A percentile compares a stretch with the other conserved stretches of the same genome.
Evolutionary conservation across 2,329 filamentous ascomycete species (phyloP).

Genomic region (Diaporthe nobilis): DNA sequence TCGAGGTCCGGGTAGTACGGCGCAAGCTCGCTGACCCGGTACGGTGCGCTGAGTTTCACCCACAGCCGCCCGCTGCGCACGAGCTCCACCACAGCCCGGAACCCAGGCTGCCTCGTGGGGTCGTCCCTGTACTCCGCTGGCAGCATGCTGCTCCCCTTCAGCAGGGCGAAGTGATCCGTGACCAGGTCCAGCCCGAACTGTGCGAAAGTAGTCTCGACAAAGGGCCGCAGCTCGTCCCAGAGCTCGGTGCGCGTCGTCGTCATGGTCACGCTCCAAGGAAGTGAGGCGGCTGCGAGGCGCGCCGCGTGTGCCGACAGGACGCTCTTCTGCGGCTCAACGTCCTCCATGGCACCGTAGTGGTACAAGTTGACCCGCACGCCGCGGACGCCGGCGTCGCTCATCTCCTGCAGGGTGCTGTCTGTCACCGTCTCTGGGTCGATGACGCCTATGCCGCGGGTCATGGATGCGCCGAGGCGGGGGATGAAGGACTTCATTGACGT

Average conservation of each 20-base stretch:
- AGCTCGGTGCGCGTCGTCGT: constrained; percentile 51
- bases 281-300: constrained; percentile 43
- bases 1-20: constrained; percentile 52
- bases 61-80: constrained; percentile 51
- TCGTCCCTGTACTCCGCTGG: constrained; percentile 44
- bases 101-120: constrained; percentile 49
- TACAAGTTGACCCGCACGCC: constrained; percentile 55
- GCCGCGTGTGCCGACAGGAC: constrained; percentile 49
- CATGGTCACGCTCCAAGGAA: constrained; percentile 51
- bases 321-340: constrained; percentile 52
- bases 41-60: constrained; percentile 56
- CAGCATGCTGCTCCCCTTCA: constrained; percentile 53
- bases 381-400: constrained; percentile 50
- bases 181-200: constrained; percentile 47
- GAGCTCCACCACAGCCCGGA: constrained; percentile 49
- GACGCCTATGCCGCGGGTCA: constrained; percentile 50
- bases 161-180: constrained; percentile 55
- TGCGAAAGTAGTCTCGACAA: constrained; percentile 45
- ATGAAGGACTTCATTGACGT: constrained; percentile 52
- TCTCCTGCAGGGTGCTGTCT: constrained; percentile 44
- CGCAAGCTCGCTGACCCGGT: constrained; percentile 50
- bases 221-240: constrained; percentile 46
- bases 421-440: constrained; percentile 49
- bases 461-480: constrained; percentile 45
- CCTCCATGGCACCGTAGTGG: constrained; percentile 53